Conservation (phyloP, 352 stramenopile species). For the Elongisporangium anandrum region DNA sequence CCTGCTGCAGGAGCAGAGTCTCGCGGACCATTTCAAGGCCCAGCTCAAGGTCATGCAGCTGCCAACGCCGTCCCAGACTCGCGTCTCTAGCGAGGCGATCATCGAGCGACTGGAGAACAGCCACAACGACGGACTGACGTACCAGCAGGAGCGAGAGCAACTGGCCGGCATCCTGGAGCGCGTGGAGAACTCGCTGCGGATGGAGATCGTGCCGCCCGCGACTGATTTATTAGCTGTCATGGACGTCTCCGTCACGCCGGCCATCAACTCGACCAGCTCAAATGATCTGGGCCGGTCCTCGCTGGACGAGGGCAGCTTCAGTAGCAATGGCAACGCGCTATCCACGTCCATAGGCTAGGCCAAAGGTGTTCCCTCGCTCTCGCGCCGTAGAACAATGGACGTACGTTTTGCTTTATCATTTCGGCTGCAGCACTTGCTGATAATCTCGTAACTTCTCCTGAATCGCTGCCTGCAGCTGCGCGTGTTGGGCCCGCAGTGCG, state of each 20-base stretch:
- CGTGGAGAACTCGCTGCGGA: slow-evolving; percentile 35
- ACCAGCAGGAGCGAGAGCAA: slow-evolving; percentile 55
- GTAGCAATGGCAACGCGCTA: not conserved
- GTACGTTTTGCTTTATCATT: not conserved
- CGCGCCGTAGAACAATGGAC: not conserved
- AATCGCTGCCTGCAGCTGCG: slow-evolving; percentile 27
- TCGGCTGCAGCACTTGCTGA: slow-evolving; percentile 13
- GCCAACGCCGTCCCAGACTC: slow-evolving; percentile 14
- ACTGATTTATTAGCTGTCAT: slow-evolving; percentile 63
- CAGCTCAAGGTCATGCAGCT: slow-evolving; percentile 42
- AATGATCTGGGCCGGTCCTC: slow-evolving; percentile 21
- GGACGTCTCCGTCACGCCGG: slow-evolving; percentile 23
- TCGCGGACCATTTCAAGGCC: slow-evolving; percentile 45
- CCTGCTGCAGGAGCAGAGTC: slow-evolving; percentile 45
- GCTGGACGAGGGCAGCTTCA: slow-evolving; percentile 9
- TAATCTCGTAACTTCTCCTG: slow-evolving; percentile 34
- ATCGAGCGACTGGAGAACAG: slow-evolving; percentile 48
- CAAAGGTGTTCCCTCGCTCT: not conserved
- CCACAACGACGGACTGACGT: slow-evolving; percentile 32
- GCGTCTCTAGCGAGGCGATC: slow-evolving; percentile 31
- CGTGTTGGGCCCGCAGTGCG: slow-evolving; percentile 25
- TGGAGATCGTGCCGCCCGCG: slow-evolving; percentile 51
- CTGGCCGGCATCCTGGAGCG: slow-evolving; percentile 37
- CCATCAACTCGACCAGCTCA: slow-evolving; percentile 10
- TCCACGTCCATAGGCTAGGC: not conserved